Evolutionary conservation across 441 rosid species (phyloP).

Genomic region (Corymbia calophylla): DNA sequence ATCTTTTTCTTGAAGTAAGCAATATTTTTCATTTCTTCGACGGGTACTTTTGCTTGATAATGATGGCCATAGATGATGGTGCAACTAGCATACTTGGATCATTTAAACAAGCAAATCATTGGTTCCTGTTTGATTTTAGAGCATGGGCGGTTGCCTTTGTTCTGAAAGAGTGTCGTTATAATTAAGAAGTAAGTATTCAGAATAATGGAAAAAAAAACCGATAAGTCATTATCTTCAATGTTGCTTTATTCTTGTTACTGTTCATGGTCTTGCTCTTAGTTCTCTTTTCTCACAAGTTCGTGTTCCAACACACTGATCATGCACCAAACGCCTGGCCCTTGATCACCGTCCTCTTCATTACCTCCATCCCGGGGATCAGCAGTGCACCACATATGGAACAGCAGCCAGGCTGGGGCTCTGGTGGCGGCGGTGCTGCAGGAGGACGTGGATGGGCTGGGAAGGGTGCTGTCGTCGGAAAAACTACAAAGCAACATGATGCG

Average conservation of each 20-base stretch:
- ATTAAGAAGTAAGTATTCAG: neutral
- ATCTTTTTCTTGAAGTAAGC: neutral
- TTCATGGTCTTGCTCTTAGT: neutral
- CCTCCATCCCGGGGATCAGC: neutral
- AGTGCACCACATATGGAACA: conserved; percentile 44
- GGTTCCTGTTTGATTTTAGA: neutral
- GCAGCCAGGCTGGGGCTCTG: conserved; percentile 48
- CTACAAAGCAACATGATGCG: neutral
- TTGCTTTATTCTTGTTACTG: neutral
- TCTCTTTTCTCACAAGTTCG: neutral
- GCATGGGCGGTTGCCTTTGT: neutral
- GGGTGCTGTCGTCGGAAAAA: conserved; percentile 57
- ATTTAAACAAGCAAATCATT: neutral
- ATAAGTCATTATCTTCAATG: too few relatives aligned
- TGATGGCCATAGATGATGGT: neutral
- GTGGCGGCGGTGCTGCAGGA: conserved; percentile 58
- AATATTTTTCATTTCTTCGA: neutral
- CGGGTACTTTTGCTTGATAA: neutral
- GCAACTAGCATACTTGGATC: neutral
- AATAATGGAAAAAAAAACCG: too few relatives aligned
- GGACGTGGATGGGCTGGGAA: conserved; percentile 48
- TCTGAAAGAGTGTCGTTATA: neutral
- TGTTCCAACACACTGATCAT: neutral
- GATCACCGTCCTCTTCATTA: neutral
- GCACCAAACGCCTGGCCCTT: neutral